Percentiles rank a stretch among this genome's conserved stretches.
These are phyloP conservation scores for Bjerkandera adusta DNA, from an alignment of 1,284 basidiomycete genomes.

Conservation along the genomic window DNA sequence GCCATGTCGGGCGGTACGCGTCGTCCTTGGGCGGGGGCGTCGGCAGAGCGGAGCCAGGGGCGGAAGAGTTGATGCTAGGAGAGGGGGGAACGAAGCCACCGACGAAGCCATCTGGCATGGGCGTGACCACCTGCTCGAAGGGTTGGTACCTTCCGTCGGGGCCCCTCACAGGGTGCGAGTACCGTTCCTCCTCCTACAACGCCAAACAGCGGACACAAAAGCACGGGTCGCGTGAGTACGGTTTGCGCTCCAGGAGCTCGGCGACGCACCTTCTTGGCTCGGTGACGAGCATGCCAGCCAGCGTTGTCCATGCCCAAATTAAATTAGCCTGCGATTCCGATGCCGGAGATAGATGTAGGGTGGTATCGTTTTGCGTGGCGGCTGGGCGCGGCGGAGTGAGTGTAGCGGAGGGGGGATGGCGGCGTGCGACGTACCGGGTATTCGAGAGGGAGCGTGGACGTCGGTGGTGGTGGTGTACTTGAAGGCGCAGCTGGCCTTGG, in stretches of 20 bases:
- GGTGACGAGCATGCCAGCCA: constrained; percentile 62
- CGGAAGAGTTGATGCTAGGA: constrained; percentile 21
- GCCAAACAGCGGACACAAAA: neutral
- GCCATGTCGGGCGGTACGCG: constrained; percentile 14
- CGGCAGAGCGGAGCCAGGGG: constrained; percentile 23
- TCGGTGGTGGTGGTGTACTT: too few relatives aligned
- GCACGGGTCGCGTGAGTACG: constrained; percentile 9
- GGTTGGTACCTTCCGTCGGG: constrained; percentile 51
- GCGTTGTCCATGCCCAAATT: constrained; percentile 62
- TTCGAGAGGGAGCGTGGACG: too few relatives aligned
- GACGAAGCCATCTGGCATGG: constrained; percentile 56
- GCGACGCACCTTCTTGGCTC: constrained; percentile 26
- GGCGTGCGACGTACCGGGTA: too few relatives aligned
- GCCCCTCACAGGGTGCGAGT: constrained; percentile 39
- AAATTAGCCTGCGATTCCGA: too few relatives aligned
- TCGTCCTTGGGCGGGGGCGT: constrained; percentile 40
- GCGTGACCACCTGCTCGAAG: constrained; percentile 48
- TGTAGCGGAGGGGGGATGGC: too few relatives aligned
- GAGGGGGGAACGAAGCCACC: constrained; percentile 43
- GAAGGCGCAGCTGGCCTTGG: too few relatives aligned
- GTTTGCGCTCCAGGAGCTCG: neutral
- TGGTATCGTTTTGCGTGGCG: neutral
- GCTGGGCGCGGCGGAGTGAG: neutral
- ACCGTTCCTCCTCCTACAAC: constrained; percentile 46
- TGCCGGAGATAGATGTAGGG: neutral